A percentile compares a stretch with the other conserved stretches of the same genome.
phyloP scores from a whole-genome alignment of 1,139 yeast genomes.

The Schizosaccharomyces versatilis region DNA sequence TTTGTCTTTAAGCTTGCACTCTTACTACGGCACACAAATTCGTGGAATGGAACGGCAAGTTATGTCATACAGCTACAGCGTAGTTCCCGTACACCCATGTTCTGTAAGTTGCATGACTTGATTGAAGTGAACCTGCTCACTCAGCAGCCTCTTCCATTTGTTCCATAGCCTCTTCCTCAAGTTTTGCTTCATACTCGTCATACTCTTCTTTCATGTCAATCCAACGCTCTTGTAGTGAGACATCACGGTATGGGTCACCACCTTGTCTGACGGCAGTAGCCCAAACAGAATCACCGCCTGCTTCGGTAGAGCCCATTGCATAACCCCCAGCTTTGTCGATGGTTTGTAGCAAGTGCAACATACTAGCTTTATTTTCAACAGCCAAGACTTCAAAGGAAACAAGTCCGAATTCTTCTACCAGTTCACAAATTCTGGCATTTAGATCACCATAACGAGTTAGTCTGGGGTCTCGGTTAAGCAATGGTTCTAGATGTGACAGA shows the following conservation, averaged over 20 bases:
- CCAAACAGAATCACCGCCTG: conserved; percentile 93
- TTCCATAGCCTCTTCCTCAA: conserved; percentile 19
- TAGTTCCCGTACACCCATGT: too few species aligned
- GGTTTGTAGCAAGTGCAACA: conserved; percentile 56
- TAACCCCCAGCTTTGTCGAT: conserved; percentile 89
- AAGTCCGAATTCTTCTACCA: conserved; percentile 68
- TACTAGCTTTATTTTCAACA: conserved; percentile 65
- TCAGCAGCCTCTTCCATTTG: background rate
- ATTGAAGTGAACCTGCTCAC: background rate
- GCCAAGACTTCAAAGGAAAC: conserved; percentile 77
- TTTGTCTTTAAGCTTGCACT: too few species aligned
- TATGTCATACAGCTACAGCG: too few species aligned
- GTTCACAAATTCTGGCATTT: conserved; percentile 58
- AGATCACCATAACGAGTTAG: conserved; percentile 40
- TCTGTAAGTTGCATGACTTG: too few species aligned
- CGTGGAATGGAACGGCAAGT: too few species aligned
- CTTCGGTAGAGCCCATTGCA: conserved; percentile 71
- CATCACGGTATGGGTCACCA: conserved; percentile 20
- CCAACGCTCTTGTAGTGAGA: conserved; percentile 87
- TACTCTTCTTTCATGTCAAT: conserved; percentile 58
- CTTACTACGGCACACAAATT: too few species aligned
- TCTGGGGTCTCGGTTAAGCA: conserved; percentile 44
- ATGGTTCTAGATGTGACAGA: conserved; percentile 43
- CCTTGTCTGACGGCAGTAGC: conserved; percentile 76
- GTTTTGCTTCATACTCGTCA: conserved; percentile 39